Evolutionary conservation across 225 moss, liverwort and hornwort genomes (phyloP), one percentile per base, ranked within the genome.

Genomic region (Pseudisothecium myosuroides): DNA sequence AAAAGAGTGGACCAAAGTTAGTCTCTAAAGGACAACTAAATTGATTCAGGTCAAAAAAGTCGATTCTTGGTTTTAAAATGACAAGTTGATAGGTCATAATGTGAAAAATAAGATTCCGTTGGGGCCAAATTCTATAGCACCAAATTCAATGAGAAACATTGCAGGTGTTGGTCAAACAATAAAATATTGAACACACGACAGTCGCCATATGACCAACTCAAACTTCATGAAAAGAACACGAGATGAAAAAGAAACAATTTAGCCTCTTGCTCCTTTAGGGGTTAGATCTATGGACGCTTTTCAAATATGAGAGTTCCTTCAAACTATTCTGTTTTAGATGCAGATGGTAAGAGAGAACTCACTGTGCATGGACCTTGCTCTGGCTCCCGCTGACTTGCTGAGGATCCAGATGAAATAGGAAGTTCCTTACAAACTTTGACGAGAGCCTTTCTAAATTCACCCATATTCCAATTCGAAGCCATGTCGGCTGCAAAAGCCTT

Each of bases 291-390:
- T 43, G 43, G 71, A 84, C 10, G 41, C 69, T 84, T 39, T 31
- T 69, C 65, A 78, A 41, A 41, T 56, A 79, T 66, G 43, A 66
- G 41, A 78, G 56, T 52, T 76, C 36, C 63, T 86, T 86, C 31
- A 64, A 86, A 64, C 31, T 64, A 10, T 31, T 54, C 21, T 54
- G n/a, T 28, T 86, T 52, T 64, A 52, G 64, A 77, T 86, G 31
- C 58, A 72, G 76, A 52, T 54, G 63, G 39, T 29, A 64, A 69
- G 59, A 47, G 59, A 87, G 36, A 41, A 85, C 93, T 87, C 92
- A 99, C 99, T 91, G 96, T 96, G 94, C 96, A 95, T 83, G 95
- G 97, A 65, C 96, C 95, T 95, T 96, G 97, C 88, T 99, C 99
- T 65, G 96, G 96, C 88, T 99, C 99, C 81, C 96, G 95, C 74